These are phyloP conservation scores for Arthrinium phaeospermum DNA, from an alignment of 2,329 filamentous ascomycete genomes.

Conservation along the genomic window DNA sequence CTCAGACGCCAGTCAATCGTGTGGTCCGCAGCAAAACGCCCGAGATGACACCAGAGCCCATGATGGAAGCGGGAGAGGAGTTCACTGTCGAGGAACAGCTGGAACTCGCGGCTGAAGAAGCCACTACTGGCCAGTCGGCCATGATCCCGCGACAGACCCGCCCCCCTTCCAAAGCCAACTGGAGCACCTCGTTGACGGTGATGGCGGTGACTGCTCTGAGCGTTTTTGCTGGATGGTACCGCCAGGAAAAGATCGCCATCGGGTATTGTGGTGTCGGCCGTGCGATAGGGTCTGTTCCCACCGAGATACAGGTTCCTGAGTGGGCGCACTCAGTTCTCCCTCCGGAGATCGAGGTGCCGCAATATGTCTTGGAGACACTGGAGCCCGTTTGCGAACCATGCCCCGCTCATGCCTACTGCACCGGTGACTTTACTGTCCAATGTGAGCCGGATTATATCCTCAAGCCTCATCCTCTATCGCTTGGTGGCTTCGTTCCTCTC, in stretches of 20 bases:
- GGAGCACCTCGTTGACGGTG: slow-evolving; percentile 72
- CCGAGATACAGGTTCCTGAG: slow-evolving; percentile 49
- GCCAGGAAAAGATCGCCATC: slow-evolving; percentile 94
- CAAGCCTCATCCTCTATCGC: slow-evolving; percentile 80
- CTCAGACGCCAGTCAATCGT: slow-evolving; percentile 60
- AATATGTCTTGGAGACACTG: slow-evolving; percentile 71
- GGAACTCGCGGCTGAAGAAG: slow-evolving; percentile 75
- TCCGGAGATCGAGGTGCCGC: slow-evolving; percentile 70
- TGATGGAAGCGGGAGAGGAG: slow-evolving; percentile 79
- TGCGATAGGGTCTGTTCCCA: slow-evolving; percentile 58
- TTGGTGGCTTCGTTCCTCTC: slow-evolving; percentile 81
- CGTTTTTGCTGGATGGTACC: slow-evolving; percentile 81
- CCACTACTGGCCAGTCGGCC: slow-evolving; percentile 56
- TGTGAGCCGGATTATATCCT: slow-evolving; percentile 91
- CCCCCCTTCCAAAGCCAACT: slow-evolving; percentile 47
- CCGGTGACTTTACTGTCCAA: slow-evolving; percentile 73
- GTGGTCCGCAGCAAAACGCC: slow-evolving; percentile 40
- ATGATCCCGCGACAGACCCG: slow-evolving; percentile 45
- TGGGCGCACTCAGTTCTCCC: slow-evolving; percentile 46
- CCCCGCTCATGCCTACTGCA: slow-evolving; percentile 89
- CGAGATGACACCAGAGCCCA: slow-evolving; percentile 37
- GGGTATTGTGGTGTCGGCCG: slow-evolving; percentile 91
- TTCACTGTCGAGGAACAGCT: slow-evolving; percentile 92
- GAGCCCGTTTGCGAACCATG: slow-evolving; percentile 88
- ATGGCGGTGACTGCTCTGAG: slow-evolving; percentile 73